phyloP scores from a whole-genome alignment of 495 filamentous ascomycete genomes.

The Podospora bellae-mahoneyi region DNA sequence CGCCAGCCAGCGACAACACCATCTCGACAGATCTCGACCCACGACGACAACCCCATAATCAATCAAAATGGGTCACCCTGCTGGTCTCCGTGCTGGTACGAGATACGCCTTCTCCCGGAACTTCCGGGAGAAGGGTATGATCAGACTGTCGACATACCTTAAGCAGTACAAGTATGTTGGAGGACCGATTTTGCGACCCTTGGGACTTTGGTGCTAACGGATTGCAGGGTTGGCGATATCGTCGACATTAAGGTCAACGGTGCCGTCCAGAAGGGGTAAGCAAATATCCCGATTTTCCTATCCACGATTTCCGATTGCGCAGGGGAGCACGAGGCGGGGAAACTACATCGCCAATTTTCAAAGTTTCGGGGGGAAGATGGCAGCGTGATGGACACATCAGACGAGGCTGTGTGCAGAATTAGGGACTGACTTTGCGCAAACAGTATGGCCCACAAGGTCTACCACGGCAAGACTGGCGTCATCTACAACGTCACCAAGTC shows the following conservation, averaged over 20 bases:
- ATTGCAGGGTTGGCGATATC: constrained; percentile 84
- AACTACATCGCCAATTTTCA: not conserved
- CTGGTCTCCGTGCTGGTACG: constrained; percentile 91
- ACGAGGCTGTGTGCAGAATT: constrained; percentile 6
- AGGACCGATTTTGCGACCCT: constrained; percentile 6
- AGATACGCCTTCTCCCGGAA: constrained; percentile 90
- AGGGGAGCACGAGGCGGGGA: not conserved
- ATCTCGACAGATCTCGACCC: constrained; percentile 39
- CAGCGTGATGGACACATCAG: constrained; percentile 1
- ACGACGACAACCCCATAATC: constrained; percentile 37
- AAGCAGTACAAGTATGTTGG: constrained; percentile 74
- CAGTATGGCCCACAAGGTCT: constrained; percentile 98
- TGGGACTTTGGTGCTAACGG: constrained; percentile 31
- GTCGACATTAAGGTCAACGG: constrained; percentile 96
- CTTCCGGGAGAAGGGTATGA: constrained; percentile 91
- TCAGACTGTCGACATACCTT: constrained; percentile 86
- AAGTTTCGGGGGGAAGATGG: not conserved
- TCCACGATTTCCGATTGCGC: not conserved
- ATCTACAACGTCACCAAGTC: constrained; percentile 98
- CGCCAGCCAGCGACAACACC: constrained; percentile 32
- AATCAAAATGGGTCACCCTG: constrained; percentile 86
- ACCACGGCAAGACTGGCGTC: constrained; percentile 97
- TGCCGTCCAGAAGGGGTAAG: constrained; percentile 88
- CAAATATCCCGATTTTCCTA: constrained; percentile 13
- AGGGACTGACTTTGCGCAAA: constrained; percentile 32